Evolutionary conservation across 305 asterid species (phyloP), one percentile per base, ranked within the genome.

Genomic region (Salvia sclarea): DNA sequence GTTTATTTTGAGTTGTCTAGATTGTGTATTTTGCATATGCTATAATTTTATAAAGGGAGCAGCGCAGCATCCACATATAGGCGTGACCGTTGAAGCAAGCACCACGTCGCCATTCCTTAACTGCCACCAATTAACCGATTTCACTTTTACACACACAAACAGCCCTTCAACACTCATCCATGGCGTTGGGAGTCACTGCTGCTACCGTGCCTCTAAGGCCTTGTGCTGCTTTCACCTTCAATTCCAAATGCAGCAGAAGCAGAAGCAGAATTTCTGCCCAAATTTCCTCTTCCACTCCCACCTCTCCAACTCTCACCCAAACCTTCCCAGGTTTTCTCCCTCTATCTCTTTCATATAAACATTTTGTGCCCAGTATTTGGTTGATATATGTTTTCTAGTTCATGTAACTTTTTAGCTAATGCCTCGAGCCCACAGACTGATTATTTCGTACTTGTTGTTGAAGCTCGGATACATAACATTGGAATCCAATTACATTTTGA

Each of bases 311-410:
- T 25, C 64, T 56, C 38, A 5, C 81, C 38, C 80, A 72, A 10
- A 82, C 75, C 10, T 65, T 80, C 40, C 9, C 84, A 80, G 90
- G 90, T 76, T 31, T 50, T 35, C 61, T 57, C 31, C 38, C 68
- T 37, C n/a, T 54, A 41, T 72, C 8, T n/a, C 9, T 17, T 28
- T 61, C 5, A 5, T n/a, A 12, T 18, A 9, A 25, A 59, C 25
- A 9, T 44, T 49, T 52, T 14, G 21, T 14, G 5, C 35, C 35
- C 35, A 48, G 11, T 10, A 24, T 24, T 13, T 54, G 12, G 37
- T 25, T 13, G 18, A n/a, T 13, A 11, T 13, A 4, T 25, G 60
- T 5, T 47, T 8, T 44, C 20, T 44, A n/a, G 49, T 17, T 25
- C 0, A 25, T 38, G 38, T 25, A 21, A 47, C 16, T 13, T 13